Evolutionary conservation across 176 grass and related monocot species (phyloP).

Genomic region (Tillandsia fasciculata): DNA sequence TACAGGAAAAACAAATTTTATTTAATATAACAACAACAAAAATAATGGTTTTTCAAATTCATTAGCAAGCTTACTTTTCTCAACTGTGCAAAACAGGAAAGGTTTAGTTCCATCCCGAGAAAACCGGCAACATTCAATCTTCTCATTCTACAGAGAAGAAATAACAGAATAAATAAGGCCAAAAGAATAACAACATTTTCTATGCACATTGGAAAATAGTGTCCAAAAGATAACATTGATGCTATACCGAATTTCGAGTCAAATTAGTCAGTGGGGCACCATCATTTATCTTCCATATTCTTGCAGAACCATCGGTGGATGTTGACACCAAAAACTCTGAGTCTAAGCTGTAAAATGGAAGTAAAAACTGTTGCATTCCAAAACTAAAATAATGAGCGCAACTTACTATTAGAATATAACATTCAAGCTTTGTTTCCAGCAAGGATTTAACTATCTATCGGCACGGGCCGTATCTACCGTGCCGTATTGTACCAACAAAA

Average conservation of each 20-base stretch:
- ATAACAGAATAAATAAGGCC: constrained; percentile 1
- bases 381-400: constrained; percentile 7
- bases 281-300: constrained; percentile 95
- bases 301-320: constrained; percentile 87
- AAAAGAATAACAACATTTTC: neutral
- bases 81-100: constrained; percentile 85
- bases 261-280: constrained; percentile 62
- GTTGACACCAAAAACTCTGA: constrained; percentile 96
- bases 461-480: no score
- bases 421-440: neutral
- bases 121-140: constrained; percentile 87
- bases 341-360: constrained; percentile 71
- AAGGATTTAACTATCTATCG: no score
- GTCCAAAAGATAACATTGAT: constrained; percentile 1
- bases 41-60: constrained; percentile 9
- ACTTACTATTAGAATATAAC: neutral
- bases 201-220: neutral
- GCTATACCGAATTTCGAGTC: constrained; percentile 59
- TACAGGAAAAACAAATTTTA: constrained; percentile 19
- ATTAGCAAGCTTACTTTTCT: constrained; percentile 56
- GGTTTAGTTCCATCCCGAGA: constrained; percentile 97
- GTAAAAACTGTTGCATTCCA: constrained; percentile 1
- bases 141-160: constrained; percentile 55
- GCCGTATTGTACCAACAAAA: no score
- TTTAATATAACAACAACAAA: constrained; percentile 18